Evolutionary conservation across 139 green algal species (phyloP), one percentile per base, ranked within the genome.

Genomic region (Astrephomene gubernaculifera): DNA sequence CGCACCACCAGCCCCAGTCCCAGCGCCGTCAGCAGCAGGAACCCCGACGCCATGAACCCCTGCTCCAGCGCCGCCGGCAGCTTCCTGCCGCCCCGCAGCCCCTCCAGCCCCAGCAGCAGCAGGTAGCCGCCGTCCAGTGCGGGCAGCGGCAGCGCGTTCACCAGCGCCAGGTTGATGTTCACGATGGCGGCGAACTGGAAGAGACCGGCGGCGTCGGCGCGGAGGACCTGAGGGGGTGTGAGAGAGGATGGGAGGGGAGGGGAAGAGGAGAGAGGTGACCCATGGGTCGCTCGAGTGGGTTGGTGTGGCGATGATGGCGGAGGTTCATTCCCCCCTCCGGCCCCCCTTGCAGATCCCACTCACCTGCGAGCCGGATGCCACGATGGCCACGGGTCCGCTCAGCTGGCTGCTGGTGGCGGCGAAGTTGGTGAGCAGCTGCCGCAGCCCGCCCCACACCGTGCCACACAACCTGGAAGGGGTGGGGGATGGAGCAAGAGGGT

Each of bases 81-180:
- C 92, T 97, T 98, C 90, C 97, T 96, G 21, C 96, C 93, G 10
- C 96, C 95, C 9, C 97, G 76, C n/a, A 95, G 14, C 43, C 92
- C 93, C 88, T 99, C 97, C 43, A 98, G 52, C 2, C 92, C 38
- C 44, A 99, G 88, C 71, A 99, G 94, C 21, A 92, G 86, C 44
- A 99, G 88, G 92, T 98, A 99, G 31, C 98, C 97, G 5, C 97
- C 97, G 79, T 99, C 97, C 72, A 99, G 91, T 14, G 94, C 97
- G 2, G 98, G 98, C 85, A 99, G 91, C 1, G 98, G 98, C 73
- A 99, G 90, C 33, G 95, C 82, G 88, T 99, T 99, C 43, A 99
- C 95, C 12, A 98, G 89, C 3, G 97, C 98, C 75, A 99, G 92
- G 91, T 99, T 99, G 88, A 99, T 95, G 89, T 99, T 99, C 36